Evolutionary conservation across 345 rosid species (phyloP).

Genomic region (Eucalyptus erythrocorys): DNA sequence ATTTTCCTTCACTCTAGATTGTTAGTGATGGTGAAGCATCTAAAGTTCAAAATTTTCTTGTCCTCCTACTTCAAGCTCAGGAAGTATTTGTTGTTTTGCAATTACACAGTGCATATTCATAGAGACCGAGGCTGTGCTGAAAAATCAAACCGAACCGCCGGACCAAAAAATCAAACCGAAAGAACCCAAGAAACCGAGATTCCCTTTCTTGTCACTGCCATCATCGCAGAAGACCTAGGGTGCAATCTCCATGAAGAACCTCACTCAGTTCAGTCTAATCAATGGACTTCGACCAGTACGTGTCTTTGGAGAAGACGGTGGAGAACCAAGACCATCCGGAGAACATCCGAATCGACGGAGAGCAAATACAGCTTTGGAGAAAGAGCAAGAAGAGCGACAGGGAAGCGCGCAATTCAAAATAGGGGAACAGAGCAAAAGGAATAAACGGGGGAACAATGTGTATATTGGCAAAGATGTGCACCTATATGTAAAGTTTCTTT

Average conservation of each 20-base stretch:
- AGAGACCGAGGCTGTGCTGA: background rate
- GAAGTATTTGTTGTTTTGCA: background rate
- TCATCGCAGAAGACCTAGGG: background rate
- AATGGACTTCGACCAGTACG: conserved; percentile 82
- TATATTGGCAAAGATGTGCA: background rate
- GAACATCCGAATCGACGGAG: conserved; percentile 27
- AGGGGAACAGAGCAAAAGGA: background rate
- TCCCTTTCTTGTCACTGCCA: background rate
- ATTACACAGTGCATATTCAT: background rate
- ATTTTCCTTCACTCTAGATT: background rate
- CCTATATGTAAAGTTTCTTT: background rate
- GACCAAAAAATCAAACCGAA: no score
- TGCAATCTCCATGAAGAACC: background rate
- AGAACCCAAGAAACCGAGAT: background rate
- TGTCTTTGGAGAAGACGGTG: conserved; percentile 74
- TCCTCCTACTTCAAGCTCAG: background rate
- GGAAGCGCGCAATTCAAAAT: conserved; percentile 28
- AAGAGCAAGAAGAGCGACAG: conserved; percentile 50
- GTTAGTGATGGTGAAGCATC: background rate
- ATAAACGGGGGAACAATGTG: background rate
- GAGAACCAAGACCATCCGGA: conserved; percentile 24
- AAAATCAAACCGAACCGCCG: background rate
- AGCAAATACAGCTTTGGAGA: conserved; percentile 19
- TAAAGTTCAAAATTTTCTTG: background rate
- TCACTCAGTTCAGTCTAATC: background rate